Evolutionary conservation across 495 filamentous ascomycete genomes (phyloP).

Genomic region (Chlorociboria aeruginascens): DNA sequence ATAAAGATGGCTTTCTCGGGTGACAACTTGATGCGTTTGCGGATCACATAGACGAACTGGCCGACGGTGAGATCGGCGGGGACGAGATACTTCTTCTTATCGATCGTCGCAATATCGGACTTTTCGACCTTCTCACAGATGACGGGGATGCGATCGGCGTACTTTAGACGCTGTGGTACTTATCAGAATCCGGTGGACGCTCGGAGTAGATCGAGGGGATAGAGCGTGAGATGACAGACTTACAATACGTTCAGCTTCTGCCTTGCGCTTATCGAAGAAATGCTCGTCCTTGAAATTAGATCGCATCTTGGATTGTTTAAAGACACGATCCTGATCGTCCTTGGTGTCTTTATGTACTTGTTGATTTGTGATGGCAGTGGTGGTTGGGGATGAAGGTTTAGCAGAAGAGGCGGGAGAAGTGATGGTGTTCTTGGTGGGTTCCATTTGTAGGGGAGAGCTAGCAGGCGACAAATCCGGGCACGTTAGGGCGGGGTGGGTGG

Average conservation of each 20-base stretch:
- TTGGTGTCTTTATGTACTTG: conserved; percentile 2
- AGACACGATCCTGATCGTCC: background rate
- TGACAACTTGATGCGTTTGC: conserved; percentile 98
- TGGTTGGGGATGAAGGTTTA: background rate
- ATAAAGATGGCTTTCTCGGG: conserved; percentile 99
- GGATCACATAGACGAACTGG: conserved; percentile 99
- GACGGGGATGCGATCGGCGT: conserved; percentile 95
- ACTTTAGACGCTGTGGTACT: conserved; percentile 64
- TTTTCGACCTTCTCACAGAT: conserved; percentile 99
- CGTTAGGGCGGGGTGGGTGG: too few species aligned
- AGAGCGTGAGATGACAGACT: conserved; percentile 1
- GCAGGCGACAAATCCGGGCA: too few species aligned
- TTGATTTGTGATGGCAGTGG: background rate
- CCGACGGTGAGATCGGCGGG: conserved; percentile 96
- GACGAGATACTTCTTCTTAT: conserved; percentile 99
- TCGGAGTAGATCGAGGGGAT: background rate
- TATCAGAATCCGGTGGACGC: background rate
- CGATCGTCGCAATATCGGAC: conserved; percentile 97
- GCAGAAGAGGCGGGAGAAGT: background rate
- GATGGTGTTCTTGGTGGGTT: background rate
- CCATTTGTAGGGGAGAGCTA: background rate
- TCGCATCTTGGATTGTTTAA: conserved; percentile 52
- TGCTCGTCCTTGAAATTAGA: conserved; percentile 99
- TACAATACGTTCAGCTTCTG: conserved; percentile 75
- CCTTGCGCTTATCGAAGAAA: conserved; percentile 99